phyloP scores from a whole-genome alignment of 148 eudicot species.

The Gaultheria prostrata region DNA sequence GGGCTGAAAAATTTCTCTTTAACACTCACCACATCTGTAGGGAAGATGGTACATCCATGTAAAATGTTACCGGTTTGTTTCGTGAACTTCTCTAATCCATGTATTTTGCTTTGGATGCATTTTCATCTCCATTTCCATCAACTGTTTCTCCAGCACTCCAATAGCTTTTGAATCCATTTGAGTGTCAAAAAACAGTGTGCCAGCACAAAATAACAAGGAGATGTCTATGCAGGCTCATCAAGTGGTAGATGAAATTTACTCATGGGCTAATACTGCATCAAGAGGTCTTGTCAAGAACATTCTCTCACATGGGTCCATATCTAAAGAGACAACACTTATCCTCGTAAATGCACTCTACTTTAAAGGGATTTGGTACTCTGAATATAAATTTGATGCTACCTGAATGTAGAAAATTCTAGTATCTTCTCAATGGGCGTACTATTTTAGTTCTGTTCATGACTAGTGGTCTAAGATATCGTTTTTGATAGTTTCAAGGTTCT shows the following conservation, averaged over 20 bases:
- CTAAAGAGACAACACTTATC: background rate
- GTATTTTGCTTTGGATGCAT: conserved; percentile 53
- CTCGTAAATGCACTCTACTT: background rate
- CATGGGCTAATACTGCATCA: background rate
- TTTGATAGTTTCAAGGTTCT: too few relatives aligned
- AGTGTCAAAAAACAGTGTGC: conserved; percentile 59
- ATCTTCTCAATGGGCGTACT: too few relatives aligned
- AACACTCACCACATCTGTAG: background rate
- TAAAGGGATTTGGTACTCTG: background rate
- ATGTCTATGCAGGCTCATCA: background rate
- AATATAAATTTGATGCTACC: too few relatives aligned
- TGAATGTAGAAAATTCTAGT: too few relatives aligned
- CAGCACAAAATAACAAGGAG: conserved; percentile 10
- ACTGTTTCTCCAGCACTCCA: conserved; percentile 38
- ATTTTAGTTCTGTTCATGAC: background rate
- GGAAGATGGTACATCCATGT: background rate
- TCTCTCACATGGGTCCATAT: background rate
- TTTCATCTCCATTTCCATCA: conserved; percentile 44
- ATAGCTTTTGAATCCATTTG: conserved; percentile 45
- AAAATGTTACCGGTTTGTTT: conserved; percentile 28
- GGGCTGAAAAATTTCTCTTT: background rate
- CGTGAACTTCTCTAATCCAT: conserved; percentile 61
- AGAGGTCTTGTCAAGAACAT: background rate
- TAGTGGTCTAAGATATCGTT: too few relatives aligned
- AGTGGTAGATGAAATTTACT: background rate